Evolutionary conservation across 1,139 yeast species (phyloP).

Genomic region (Suhomyces bribrorum): DNA sequence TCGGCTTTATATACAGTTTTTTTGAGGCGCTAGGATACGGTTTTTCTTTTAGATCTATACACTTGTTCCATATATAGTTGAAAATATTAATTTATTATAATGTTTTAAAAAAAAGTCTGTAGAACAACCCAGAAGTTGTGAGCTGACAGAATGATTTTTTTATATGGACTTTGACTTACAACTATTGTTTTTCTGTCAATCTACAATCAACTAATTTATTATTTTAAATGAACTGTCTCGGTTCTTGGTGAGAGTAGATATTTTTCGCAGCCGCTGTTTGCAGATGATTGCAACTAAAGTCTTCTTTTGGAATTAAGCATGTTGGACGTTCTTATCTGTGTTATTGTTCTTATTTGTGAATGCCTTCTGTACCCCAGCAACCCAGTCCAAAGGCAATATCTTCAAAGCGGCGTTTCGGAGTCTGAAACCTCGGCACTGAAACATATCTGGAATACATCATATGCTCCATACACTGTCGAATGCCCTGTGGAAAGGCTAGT

Average conservation of each 20-base stretch:
- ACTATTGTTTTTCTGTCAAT: too few relatives aligned
- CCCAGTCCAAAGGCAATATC: background rate
- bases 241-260: too few relatives aligned
- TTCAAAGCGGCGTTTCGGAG: background rate
- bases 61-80: constrained; percentile 13
- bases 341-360: background rate
- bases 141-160: too few relatives aligned
- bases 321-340: background rate
- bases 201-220: too few relatives aligned
- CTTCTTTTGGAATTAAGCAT: too few relatives aligned
- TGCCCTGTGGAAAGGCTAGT: constrained; percentile 44
- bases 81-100: constrained; percentile 12
- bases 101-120: constrained; percentile 3
- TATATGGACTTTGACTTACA: too few relatives aligned
- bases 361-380: background rate
- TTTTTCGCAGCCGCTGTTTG: background rate
- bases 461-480: constrained; percentile 41
- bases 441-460: constrained; percentile 21
- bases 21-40: constrained; percentile 9
- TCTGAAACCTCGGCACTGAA: too few relatives aligned
- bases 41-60: constrained; percentile 9
- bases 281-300: background rate
- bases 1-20: constrained; percentile 11
- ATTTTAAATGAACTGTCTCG: too few relatives aligned
- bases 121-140: too few relatives aligned